Evolutionary conservation across 225 moss, liverwort and hornwort genomes (phyloP).

Genomic region (Pseudisothecium myosuroides): DNA sequence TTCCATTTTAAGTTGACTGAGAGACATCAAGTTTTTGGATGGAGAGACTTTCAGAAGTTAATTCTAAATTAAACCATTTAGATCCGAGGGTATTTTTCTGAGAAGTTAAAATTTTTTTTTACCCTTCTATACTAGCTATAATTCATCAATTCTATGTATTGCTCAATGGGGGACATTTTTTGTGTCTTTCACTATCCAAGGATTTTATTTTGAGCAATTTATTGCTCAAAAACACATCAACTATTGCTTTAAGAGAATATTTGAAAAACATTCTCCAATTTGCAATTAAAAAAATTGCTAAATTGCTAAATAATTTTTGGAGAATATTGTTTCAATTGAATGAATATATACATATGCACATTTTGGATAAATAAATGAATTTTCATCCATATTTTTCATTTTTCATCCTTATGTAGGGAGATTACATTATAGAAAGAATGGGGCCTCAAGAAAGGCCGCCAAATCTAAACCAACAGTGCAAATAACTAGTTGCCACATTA

Average conservation of each 20-base stretch:
- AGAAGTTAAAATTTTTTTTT: background rate
- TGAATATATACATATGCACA: background rate
- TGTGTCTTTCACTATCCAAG: background rate
- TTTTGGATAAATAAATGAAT: background rate
- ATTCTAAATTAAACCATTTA: background rate
- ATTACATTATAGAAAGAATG: too few relatives aligned
- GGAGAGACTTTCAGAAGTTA: background rate
- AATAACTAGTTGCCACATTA: too few relatives aligned
- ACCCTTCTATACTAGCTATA: fast-evolving
- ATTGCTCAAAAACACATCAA: background rate
- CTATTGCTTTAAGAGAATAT: background rate
- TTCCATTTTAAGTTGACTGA: background rate
- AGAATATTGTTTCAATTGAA: background rate
- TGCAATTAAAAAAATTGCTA: background rate
- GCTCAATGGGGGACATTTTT: too few relatives aligned
- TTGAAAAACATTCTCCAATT: background rate
- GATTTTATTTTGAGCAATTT: background rate
- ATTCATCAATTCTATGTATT: background rate
- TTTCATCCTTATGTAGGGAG: background rate
- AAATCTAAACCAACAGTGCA: too few relatives aligned
- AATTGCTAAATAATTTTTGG: background rate
- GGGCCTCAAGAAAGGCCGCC: too few relatives aligned
- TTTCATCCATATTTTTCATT: background rate
- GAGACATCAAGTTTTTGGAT: background rate
- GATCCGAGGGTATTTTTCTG: background rate